Evolutionary conservation across 495 filamentous ascomycete species (phyloP).

Genomic region (Bombardia bombarda): DNA sequence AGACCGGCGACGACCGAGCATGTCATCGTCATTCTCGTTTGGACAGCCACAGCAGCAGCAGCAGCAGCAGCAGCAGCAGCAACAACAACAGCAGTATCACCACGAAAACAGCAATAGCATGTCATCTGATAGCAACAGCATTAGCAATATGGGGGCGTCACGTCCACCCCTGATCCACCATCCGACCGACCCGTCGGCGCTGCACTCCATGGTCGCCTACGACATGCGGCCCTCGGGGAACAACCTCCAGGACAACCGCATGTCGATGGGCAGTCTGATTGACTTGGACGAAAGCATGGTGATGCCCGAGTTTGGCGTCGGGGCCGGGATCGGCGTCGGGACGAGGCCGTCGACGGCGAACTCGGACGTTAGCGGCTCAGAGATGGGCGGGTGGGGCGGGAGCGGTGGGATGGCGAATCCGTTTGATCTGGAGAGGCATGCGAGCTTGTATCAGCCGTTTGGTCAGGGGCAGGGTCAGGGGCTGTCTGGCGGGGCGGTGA

Average conservation of each 20-base stretch:
- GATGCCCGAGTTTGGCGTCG: constrained; percentile 3
- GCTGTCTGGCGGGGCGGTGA: too few relatives aligned
- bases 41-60: too few relatives aligned
- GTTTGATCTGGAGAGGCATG: constrained; percentile 47
- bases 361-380: constrained; percentile 42
- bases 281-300: constrained; percentile 44
- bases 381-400: constrained; percentile 37
- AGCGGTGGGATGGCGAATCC: too few relatives aligned
- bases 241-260: constrained; percentile 24
- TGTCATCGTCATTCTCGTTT: too few relatives aligned
- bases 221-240: constrained; percentile 11
- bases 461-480: too few relatives aligned
- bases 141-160: too few relatives aligned
- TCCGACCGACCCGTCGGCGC: constrained; percentile 37
- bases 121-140: too few relatives aligned
- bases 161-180: constrained; percentile 43
- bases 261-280: constrained; percentile 38
- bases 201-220: constrained; percentile 39
- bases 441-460: constrained; percentile 38
- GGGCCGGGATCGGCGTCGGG: too few relatives aligned
- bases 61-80: too few relatives aligned
- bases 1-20: too few relatives aligned
- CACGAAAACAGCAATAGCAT: too few relatives aligned
- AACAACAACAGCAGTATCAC: too few relatives aligned
- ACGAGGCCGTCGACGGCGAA: constrained; percentile 46